A percentile compares a stretch with the other conserved stretches of the same genome.
These are phyloP conservation scores for Spinellus fusiger DNA, from an alignment of 192 early-diverging fungal genomes.

Conservation along the genomic window DNA sequence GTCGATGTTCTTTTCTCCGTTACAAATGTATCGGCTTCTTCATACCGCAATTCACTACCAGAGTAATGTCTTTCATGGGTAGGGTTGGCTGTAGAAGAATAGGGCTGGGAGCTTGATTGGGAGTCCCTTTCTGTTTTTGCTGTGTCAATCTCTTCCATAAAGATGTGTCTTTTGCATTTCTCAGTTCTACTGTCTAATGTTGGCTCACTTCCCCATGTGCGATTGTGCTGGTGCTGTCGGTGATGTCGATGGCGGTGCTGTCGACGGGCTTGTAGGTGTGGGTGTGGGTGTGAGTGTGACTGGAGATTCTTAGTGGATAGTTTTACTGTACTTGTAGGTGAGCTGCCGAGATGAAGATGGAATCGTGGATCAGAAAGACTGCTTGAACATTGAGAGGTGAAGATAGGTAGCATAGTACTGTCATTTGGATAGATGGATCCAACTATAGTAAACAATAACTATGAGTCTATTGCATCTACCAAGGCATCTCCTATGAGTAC, in stretches of 20 bases:
- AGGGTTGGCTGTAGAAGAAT: neutral
- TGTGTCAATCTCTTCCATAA: neutral
- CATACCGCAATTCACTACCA: neutral
- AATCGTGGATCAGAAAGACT: neutral
- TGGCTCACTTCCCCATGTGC: neutral
- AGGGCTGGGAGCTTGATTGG: neutral
- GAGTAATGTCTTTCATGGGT: neutral
- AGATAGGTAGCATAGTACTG: neutral
- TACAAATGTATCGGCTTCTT: neutral
- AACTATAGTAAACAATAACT: neutral
- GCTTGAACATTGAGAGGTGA: neutral
- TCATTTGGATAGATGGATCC: neutral
- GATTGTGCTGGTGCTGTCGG: neutral
- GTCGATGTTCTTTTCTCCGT: neutral
- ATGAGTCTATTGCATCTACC: neutral
- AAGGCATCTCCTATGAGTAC: neutral
- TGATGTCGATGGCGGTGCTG: too few relatives aligned
- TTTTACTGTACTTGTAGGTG: neutral
- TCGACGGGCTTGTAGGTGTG: too few relatives aligned
- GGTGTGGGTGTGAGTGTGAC: too few relatives aligned
- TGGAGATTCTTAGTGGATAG: neutral
- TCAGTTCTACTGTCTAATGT: neutral
- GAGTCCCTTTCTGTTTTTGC: neutral
- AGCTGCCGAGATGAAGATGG: neutral
- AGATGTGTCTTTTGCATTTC: neutral